Conservation (phyloP, 2,329 filamentous ascomycete genomes). For the Pezicula neosporulosa region DNA sequence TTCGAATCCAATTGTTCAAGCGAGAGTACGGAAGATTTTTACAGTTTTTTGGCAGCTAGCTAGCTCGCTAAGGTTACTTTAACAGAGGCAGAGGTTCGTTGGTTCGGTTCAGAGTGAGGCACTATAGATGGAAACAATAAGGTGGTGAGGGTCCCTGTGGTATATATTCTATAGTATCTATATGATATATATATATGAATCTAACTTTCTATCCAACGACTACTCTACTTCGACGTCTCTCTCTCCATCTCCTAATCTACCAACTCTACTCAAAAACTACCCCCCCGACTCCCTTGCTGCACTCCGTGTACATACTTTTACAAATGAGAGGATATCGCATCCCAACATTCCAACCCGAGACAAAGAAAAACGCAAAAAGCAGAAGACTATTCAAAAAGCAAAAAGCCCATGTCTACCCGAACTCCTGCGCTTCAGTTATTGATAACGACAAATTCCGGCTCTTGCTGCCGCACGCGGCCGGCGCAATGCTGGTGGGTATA, state of each 20-base stretch:
- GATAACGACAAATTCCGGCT: background rate
- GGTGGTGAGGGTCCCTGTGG: slow-evolving; percentile 1
- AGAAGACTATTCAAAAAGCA: background rate
- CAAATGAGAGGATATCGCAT: background rate
- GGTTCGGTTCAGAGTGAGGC: background rate
- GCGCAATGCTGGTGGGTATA: slow-evolving; percentile 1
- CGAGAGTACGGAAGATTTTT: too few species aligned
- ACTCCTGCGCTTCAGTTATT: background rate
- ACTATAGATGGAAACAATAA: background rate
- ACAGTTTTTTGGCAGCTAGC: too few species aligned
- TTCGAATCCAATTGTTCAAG: too few species aligned
- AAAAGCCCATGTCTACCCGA: background rate
- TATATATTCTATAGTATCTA: background rate
- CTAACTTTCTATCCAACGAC: background rate
- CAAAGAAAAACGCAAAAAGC: background rate
- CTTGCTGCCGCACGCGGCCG: background rate
- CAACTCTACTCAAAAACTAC: too few species aligned
- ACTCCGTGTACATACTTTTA: background rate
- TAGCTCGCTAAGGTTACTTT: too few species aligned
- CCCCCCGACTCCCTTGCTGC: background rate
- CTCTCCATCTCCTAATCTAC: too few species aligned
- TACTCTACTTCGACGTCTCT: background rate
- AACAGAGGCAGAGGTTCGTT: background rate
- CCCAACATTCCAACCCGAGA: background rate
- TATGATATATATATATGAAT: background rate